Base-by-base conservation (phyloP, 139 green algal genomes). In the Chlorella sp. region DNA sequence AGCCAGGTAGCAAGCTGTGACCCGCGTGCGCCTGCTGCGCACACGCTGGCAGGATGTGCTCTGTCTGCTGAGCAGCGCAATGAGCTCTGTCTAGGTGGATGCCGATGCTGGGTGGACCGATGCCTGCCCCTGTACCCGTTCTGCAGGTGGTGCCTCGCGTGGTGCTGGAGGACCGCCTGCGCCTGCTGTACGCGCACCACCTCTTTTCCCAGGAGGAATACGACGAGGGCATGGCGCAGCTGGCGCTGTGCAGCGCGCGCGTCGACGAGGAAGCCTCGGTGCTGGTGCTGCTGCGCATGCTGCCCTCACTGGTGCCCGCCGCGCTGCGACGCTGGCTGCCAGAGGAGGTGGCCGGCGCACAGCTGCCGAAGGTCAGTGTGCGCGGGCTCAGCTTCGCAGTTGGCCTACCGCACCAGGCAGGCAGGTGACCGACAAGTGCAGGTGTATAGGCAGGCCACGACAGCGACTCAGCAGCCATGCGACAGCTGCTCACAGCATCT, bases 141-240 rank as follows among this genome's bases (percentile, higher is more conserved):
- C n/a, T n/a, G n/a, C n/a, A n/a, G n/a, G n/a, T n/a, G n/a, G 63
- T 60, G 27, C 33, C 27, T 62, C 63, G 67, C 34, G 4, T 31
- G 20, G 55, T 10, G 6, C 61, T 92, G 67, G 82, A 90, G 63
- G 85, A 91, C 66, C 49, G 36, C 2, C 72, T 93, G 35, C 81
- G 87, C 61, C 72, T 88, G 61, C 60, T 81, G 32, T 96, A 92
- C 79, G 91, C 82, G 0, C 77, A 86, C 31, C 72, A 83, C 35
- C 82, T 95, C 70, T 95, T 94, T 69, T 34, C 67, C 60, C 42
- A 67, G 35, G 88, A 84, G 3, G 78, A 89, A n/a, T 90, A 79
- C 67, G 91, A 96, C 1, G 86, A 91, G 65, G 91, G 82, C 0
- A 85, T 96, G 76, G 84, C 83, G 1, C 90, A 96, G 64, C 84